These are phyloP conservation scores for Aureobasidium zeae DNA, from an alignment of 2,329 filamentous ascomycete genomes.

Conservation along the genomic window DNA sequence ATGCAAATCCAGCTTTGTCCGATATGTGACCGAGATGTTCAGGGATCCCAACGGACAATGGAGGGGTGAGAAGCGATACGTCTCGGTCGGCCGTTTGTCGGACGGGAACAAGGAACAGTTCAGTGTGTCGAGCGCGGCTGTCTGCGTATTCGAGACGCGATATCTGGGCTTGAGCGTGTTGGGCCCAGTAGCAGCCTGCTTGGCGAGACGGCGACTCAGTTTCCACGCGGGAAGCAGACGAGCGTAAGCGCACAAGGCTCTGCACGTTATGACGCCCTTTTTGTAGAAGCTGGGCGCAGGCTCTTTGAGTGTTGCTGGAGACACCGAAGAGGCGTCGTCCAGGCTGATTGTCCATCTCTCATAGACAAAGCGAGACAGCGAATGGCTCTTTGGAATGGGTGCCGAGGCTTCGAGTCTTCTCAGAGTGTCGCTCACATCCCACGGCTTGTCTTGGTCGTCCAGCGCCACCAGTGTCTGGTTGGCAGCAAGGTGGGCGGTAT, in stretches of 20 bases:
- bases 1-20: constrained; percentile 80
- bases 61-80: constrained; percentile 72
- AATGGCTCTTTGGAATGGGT: constrained; percentile 38
- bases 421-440: constrained; percentile 81
- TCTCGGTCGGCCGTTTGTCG: constrained; percentile 46
- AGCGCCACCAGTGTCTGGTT: constrained; percentile 81
- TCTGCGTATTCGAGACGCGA: constrained; percentile 54
- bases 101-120: constrained; percentile 59
- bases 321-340: constrained; percentile 49
- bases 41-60: constrained; percentile 81
- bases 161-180: constrained; percentile 62
- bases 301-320: constrained; percentile 46
- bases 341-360: constrained; percentile 88
- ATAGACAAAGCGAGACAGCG: constrained; percentile 63
- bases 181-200: constrained; percentile 54
- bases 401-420: constrained; percentile 48
- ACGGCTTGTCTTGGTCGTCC: constrained; percentile 82
- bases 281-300: constrained; percentile 87
- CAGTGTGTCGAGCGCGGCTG: constrained; percentile 56
- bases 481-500: constrained; percentile 66
- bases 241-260: constrained; percentile 74
- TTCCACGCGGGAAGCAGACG: constrained; percentile 81
- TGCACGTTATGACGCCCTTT: constrained; percentile 89
- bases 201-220: constrained; percentile 65
- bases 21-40: constrained; percentile 71